Percentiles rank a stretch among this genome's conserved stretches.
These are phyloP conservation scores for Lepraria neglecta DNA, from an alignment of 495 filamentous ascomycete species.

Conservation along the genomic window DNA sequence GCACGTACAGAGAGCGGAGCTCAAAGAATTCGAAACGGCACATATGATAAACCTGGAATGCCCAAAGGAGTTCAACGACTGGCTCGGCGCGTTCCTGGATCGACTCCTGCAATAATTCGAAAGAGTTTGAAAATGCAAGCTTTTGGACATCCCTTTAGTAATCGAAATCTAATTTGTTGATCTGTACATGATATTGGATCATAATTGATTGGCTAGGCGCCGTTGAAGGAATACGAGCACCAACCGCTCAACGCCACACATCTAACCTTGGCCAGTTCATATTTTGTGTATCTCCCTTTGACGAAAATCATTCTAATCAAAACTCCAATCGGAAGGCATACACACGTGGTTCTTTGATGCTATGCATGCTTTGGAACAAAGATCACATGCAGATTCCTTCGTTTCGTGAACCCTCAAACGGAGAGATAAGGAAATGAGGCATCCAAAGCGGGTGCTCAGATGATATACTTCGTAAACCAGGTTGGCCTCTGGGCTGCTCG, in stretches of 20 bases:
- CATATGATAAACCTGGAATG: slow-evolving; percentile 19
- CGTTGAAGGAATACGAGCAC: not conserved
- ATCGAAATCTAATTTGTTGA: not conserved
- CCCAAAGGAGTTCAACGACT: slow-evolving; percentile 12
- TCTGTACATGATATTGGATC: not conserved
- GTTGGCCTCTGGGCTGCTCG: slow-evolving; percentile 4
- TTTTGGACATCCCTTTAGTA: not conserved
- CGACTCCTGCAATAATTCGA: not conserved
- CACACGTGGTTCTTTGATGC: not conserved
- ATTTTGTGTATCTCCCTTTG: not conserved
- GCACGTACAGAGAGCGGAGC: not conserved
- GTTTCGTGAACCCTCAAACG: not conserved
- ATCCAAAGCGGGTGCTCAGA: slow-evolving; percentile 1
- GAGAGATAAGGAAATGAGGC: slow-evolving; percentile 2
- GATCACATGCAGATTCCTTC: slow-evolving; percentile 7
- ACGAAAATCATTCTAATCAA: not conserved
- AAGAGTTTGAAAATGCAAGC: too few species aligned
- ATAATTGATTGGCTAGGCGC: not conserved
- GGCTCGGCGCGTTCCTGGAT: slow-evolving; percentile 1
- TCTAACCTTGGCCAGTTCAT: not conserved
- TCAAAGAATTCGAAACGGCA: slow-evolving; percentile 11
- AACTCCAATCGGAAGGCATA: slow-evolving; percentile 3
- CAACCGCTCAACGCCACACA: not conserved
- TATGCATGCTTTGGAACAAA: not conserved
- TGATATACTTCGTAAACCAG: not conserved